Evolutionary conservation across 106 monocot species (phyloP).

Genomic region (Triglochin maritima): DNA sequence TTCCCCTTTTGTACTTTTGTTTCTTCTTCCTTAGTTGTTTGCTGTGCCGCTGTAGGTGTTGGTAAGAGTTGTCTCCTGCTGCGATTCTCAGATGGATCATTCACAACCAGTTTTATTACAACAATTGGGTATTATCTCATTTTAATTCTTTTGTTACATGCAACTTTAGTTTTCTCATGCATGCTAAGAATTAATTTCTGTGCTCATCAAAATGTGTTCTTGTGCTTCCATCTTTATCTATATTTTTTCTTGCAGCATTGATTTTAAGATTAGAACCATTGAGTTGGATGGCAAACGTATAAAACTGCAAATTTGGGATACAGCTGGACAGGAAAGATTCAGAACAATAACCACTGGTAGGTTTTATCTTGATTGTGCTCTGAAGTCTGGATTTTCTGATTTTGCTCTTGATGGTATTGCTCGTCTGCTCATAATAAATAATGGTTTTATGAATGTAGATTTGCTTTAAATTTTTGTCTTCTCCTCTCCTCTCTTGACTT

Average conservation of each 20-base stretch:
- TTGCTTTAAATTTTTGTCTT: not conserved
- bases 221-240: no score
- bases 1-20: not conserved
- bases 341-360: conserved; percentile 64
- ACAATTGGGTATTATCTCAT: conserved; percentile 44
- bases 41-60: conserved; percentile 33
- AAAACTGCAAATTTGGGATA: conserved; percentile 74
- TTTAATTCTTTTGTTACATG: not conserved
- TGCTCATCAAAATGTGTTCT: no score
- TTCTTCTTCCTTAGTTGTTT: not conserved
- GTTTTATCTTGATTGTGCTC: not conserved
- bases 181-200: no score
- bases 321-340: conserved; percentile 69
- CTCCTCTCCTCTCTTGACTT: not conserved
- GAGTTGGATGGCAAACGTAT: conserved; percentile 69
- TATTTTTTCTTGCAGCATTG: conserved; percentile 33
- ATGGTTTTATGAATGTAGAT: not conserved
- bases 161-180: no score
- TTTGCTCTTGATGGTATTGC: not conserved
- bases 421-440: not conserved
- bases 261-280: conserved; percentile 72
- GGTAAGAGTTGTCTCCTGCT: conserved; percentile 76
- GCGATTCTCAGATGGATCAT: conserved; percentile 77
- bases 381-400: not conserved
- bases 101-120: conserved; percentile 77